These are phyloP conservation scores for Xylaria polymorpha DNA, from an alignment of 2,329 filamentous ascomycete genomes.

Conservation along the genomic window DNA sequence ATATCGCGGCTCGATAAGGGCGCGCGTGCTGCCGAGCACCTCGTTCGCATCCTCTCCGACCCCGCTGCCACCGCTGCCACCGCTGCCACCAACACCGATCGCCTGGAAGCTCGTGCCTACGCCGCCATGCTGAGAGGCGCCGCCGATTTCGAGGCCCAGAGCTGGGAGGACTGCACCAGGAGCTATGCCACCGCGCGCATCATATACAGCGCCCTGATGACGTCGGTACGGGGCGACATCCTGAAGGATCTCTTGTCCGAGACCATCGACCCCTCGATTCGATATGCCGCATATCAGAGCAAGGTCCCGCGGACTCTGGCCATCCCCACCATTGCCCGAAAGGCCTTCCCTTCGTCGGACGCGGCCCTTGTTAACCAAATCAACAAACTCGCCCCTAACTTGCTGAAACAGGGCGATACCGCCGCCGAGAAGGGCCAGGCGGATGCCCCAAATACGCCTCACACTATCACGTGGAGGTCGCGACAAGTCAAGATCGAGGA, in stretches of 20 bases:
- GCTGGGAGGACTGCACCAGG: constrained; percentile 82
- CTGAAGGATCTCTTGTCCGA: constrained; percentile 88
- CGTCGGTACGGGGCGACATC: constrained; percentile 74
- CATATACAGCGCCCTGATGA: constrained; percentile 82
- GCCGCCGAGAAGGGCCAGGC: constrained; percentile 63
- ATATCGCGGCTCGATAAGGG: constrained; percentile 88
- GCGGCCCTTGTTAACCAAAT: constrained; percentile 72
- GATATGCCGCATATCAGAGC: constrained; percentile 93
- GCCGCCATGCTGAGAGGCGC: constrained; percentile 79
- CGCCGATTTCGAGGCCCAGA: constrained; percentile 85
- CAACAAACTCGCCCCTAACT: constrained; percentile 74
- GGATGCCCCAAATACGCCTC: constrained; percentile 69
- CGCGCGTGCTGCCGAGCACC: constrained; percentile 72
- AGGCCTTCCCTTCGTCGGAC: constrained; percentile 78
- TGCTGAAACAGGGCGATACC: constrained; percentile 68
- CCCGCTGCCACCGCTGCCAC: constrained; percentile 74
- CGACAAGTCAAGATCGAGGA: constrained; percentile 91
- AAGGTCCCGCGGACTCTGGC: constrained; percentile 87
- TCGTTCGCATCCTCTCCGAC: constrained; percentile 75
- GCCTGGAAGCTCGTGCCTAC: constrained; percentile 90
- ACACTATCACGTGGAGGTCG: constrained; percentile 85
- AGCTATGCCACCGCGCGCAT: constrained; percentile 81
- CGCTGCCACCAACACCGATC: constrained; percentile 74
- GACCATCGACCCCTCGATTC: constrained; percentile 91
- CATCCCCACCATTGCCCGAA: constrained; percentile 80